Base-by-base conservation (phyloP, 2,329 filamentous ascomycete genomes). In the Ceratocystis colombiana region DNA sequence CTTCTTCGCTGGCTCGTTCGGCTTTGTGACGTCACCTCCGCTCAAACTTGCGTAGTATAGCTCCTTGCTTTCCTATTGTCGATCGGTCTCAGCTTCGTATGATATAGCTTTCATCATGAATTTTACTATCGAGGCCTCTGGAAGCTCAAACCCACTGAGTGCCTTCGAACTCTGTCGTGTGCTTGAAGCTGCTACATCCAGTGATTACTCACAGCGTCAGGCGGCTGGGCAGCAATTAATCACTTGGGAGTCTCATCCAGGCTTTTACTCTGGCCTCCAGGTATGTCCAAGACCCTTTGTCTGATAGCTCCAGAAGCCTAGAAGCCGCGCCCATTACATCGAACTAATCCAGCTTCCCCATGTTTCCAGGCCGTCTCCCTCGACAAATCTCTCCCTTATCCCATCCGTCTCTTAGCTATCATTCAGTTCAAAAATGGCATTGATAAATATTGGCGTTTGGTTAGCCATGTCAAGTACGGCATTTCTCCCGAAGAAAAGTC, bases 371-470 rank as follows among this genome's bases (percentile, higher is more conserved):
- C 87, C 71, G 83, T 90, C 45, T 96, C 92, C 74, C 82, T 96
- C 69, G 89, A 96, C 77, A 85, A 85, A 68, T 84, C 85, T 1
- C 78, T 95, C 1, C 88, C 90, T 1, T 77, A 84, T 67, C 87
- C 95, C 72, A 83, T 93, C 64, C 88, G 94, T 68, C 91, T 96
- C 72, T 85, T 96, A 10, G 89, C 93, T 65, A 85, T 97, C 67
- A 96, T 97, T 70, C 89, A 96, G 73, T 81, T 99, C 65, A 97
- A 97, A 75, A 96, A 97, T 75, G 94, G 92, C 66, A 92, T 97
- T 75, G 93, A 97, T 74, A 91, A 88, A 73, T 90, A 91, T 75
- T 99, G 94, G 94, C 84, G 94, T 15, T 70, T 77, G n/a, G 73
- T 90, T 81, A 73, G 77, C 44, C 70, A 76, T 67, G 63, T 74